phyloP scores from a whole-genome alignment of 1,284 basidiomycete species.

The Jaminaea rosea region DNA sequence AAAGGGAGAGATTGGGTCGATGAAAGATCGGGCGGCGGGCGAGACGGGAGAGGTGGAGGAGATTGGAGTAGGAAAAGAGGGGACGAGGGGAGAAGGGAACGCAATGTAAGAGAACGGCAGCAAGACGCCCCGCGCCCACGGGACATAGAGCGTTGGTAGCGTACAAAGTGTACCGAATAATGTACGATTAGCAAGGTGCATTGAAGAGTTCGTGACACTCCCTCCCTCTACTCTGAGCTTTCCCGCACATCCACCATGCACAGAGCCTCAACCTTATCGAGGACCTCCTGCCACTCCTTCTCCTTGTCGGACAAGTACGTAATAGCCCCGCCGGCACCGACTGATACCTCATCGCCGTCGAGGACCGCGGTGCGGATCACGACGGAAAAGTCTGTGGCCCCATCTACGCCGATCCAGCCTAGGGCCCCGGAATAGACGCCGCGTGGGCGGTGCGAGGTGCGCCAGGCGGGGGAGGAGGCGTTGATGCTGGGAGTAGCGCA shows the following conservation, averaged over 20 bases:
- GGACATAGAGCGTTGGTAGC: not conserved
- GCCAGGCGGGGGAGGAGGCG: too few species aligned
- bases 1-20: slow-evolving; percentile 27
- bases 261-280: slow-evolving; percentile 56
- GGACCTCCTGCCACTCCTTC: slow-evolving; percentile 89
- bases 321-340: slow-evolving; percentile 92
- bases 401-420: slow-evolving; percentile 83
- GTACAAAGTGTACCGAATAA: too few species aligned
- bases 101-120: not conserved
- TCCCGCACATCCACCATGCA: slow-evolving; percentile 6
- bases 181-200: too few species aligned
- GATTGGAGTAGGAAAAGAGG: not conserved
- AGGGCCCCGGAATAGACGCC: slow-evolving; percentile 74
- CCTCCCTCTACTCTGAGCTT: too few species aligned
- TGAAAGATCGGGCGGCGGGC: too few species aligned
- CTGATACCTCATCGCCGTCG: slow-evolving; percentile 53
- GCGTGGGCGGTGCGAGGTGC: slow-evolving; percentile 48
- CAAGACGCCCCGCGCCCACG: not conserved
- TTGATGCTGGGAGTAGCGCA: too few species aligned
- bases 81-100: not conserved
- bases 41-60: too few species aligned
- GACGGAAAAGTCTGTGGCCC: slow-evolving; percentile 86
- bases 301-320: slow-evolving; percentile 80
- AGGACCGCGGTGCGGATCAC: slow-evolving; percentile 86
- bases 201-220: too few species aligned